Percentiles rank a stretch among this genome's conserved stretches.
Conservation (phyloP, 305 asterid species). For the Rubia tinctorum region DNA sequence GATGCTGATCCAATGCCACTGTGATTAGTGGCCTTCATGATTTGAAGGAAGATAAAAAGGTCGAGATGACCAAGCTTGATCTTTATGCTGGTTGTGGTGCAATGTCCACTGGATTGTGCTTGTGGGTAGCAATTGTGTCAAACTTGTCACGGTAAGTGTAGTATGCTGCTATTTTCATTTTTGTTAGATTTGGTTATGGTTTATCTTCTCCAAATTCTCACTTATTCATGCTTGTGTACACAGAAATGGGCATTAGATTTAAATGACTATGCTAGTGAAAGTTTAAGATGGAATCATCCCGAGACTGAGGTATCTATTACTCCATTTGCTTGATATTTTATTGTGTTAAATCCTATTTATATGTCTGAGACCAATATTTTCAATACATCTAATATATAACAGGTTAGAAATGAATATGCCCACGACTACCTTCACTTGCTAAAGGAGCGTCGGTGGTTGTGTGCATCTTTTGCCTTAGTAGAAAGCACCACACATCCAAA, state of each 20-base stretch:
- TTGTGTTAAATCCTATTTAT: not conserved
- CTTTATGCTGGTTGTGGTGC: constrained; percentile 88
- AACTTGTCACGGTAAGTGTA: constrained; percentile 58
- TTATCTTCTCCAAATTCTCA: not conserved
- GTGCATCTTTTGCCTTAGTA: constrained; percentile 33
- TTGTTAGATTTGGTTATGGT: not conserved
- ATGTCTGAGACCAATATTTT: too few species aligned
- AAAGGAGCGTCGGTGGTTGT: constrained; percentile 63
- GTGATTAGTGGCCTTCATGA: constrained; percentile 10
- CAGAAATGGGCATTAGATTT: constrained; percentile 90
- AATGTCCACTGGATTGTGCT: constrained; percentile 85
- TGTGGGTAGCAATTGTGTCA: constrained; percentile 55
- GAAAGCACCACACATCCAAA: constrained; percentile 21
- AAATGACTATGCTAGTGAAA: constrained; percentile 60
- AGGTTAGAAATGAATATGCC: constrained; percentile 70
- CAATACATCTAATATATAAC: not conserved
- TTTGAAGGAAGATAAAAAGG: constrained; percentile 30
- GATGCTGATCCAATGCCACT: constrained; percentile 18
- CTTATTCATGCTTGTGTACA: not conserved
- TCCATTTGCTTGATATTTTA: not conserved
- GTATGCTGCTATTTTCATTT: not conserved
- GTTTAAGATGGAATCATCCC: constrained; percentile 73
- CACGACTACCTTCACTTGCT: constrained; percentile 54
- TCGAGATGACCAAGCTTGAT: constrained; percentile 58
- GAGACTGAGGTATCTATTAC: constrained; percentile 48